Evolutionary conservation across 139 green algal genomes (phyloP), one percentile per base, ranked within the genome.

Genomic region (Astrephomene gubernaculifera): DNA sequence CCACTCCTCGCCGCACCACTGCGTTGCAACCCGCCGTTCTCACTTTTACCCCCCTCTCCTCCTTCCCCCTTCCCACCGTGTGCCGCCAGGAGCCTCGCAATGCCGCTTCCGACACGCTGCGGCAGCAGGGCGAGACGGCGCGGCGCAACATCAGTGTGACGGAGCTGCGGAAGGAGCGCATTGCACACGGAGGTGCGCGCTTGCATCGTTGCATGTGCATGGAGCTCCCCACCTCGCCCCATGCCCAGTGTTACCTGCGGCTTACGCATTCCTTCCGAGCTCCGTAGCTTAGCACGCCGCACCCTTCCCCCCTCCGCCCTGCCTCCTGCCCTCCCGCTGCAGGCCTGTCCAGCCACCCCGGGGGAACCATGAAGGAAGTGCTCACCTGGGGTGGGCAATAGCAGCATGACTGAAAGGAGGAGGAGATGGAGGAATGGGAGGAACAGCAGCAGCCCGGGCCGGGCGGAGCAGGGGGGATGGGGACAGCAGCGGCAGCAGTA

Each of bases 131-230:
- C 27, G 79, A 69, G 7, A 61, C 8, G 1, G 31, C 43, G 27
- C 36, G 4, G 25, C 45, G 65, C 17, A 43, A n/a, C 24, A 33
- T 70, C 4, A 36, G 31, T 0, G 54, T 76, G 29, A 69, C 45
- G 35, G 79, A 76, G 45, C 53, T 86, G 79, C 61, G 79, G 17
- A 49, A 38, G 17, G 79, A 86, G 1, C 79, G 79, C 24, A 86
- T 86, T 25, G 79, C 79, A 0, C 54, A 69, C 29, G 65, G 65
- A 54, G 79, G 79, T 86, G 49, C 33, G 79, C 19, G 3, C n/a
- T n/a, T n/a, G n/a, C n/a, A n/a, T n/a, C n/a, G n/a, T n/a, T n/a
- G n/a, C n/a, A n/a, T 57, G 49, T 57, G 49, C 49, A 25, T 57
- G 14, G 14, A 57, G 17, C 49, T 10, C 7, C 21, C 21, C 24